These are phyloP conservation scores for Toxicodendron radicans DNA, from an alignment of 345 rosid genomes.

Conservation along the genomic window DNA sequence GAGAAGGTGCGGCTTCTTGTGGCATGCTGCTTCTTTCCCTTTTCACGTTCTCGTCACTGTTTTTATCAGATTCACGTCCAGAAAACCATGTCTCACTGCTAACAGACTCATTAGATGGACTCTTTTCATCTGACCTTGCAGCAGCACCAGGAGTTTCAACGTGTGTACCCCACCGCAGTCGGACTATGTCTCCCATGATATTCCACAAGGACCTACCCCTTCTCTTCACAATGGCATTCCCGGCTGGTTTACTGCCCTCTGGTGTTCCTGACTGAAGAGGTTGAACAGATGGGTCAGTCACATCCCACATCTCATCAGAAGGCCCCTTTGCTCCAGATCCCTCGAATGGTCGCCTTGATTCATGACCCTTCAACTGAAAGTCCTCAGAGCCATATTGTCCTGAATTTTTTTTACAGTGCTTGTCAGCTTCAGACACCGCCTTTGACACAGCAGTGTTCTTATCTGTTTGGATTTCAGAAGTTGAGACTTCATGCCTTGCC, in stretches of 20 bases:
- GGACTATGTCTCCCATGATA: slow-evolving; percentile 63
- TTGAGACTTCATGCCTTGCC: slow-evolving; percentile 52
- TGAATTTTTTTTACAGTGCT: slow-evolving; percentile 32
- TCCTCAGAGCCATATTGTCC: slow-evolving; percentile 32
- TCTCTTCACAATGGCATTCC: slow-evolving; percentile 49
- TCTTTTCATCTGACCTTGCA: slow-evolving; percentile 50
- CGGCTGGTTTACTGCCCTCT: slow-evolving; percentile 38
- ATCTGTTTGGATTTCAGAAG: slow-evolving; percentile 44
- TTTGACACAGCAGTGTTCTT: slow-evolving; percentile 21
- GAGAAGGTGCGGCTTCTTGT: slow-evolving; percentile 39
- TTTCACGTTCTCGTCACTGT: slow-evolving; percentile 47
- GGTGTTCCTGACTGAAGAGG: slow-evolving; percentile 41
- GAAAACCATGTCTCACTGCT: slow-evolving; percentile 80
- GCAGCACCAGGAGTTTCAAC: slow-evolving; percentile 55
- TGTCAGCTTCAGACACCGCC: slow-evolving; percentile 31
- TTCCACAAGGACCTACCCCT: slow-evolving; percentile 76
- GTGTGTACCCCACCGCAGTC: slow-evolving; percentile 68
- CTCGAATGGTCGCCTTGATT: slow-evolving; percentile 41
- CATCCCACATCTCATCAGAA: slow-evolving; percentile 88
- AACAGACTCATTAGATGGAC: slow-evolving; percentile 62
- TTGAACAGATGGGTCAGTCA: slow-evolving; percentile 49
- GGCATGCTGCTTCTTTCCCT: slow-evolving; percentile 36
- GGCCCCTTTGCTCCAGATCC: slow-evolving; percentile 75
- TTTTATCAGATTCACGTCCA: slow-evolving; percentile 75
- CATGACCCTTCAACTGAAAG: slow-evolving; percentile 35